Conservation (phyloP, 2,329 filamentous ascomycete genomes). For the Colletotrichum trifolii region DNA sequence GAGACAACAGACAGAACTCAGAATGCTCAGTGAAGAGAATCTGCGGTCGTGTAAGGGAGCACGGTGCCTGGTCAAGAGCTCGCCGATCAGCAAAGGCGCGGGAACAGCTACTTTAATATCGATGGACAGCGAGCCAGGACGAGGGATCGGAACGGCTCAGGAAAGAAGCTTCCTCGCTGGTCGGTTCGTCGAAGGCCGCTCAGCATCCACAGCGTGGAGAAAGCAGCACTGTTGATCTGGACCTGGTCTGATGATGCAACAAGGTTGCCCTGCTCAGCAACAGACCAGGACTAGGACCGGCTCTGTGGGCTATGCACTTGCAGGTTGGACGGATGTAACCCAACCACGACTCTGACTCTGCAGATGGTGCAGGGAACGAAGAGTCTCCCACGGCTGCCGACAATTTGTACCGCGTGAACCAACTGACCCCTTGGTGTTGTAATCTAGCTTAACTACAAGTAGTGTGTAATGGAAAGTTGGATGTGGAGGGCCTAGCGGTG, state of each 20-base stretch:
- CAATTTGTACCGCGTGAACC: no score
- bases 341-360: slow-evolving; percentile 4
- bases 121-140: slow-evolving; percentile 18
- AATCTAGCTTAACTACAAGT: no score
- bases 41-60: slow-evolving; percentile 15
- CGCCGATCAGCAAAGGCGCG: slow-evolving; percentile 1
- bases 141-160: slow-evolving; percentile 16
- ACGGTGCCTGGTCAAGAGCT: neutral
- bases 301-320: slow-evolving; percentile 20
- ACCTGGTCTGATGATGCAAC: slow-evolving; percentile 30
- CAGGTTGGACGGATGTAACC: slow-evolving; percentile 21
- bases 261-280: slow-evolving; percentile 23
- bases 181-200: neutral
- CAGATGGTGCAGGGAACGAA: neutral
- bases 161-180: neutral
- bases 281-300: slow-evolving; percentile 16
- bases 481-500: slow-evolving; percentile 4
- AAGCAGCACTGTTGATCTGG: slow-evolving; percentile 22
- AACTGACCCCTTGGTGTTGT: no score
- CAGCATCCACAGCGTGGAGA: neutral
- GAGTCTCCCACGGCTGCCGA: no score
- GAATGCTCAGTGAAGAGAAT: neutral
- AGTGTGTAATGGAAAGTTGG: no score
- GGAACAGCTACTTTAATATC: slow-evolving; percentile 28
- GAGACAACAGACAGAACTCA: neutral